Conservation (phyloP, 83 land plant species). For the Diphasiastrum complanatum region DNA sequence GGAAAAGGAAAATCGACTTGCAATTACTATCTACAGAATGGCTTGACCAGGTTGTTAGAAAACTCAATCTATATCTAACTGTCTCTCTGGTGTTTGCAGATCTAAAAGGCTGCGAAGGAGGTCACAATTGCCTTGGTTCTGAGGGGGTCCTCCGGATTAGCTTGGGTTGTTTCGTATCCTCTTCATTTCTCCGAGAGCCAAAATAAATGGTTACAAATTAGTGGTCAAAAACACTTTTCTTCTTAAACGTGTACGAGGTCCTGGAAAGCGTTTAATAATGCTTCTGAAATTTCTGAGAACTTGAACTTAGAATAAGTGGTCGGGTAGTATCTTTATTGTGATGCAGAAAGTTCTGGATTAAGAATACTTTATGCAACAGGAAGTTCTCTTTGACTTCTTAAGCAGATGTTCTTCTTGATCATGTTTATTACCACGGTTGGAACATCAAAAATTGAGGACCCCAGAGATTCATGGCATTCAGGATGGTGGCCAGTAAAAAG, state of each 20-base stretch:
- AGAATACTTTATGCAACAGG: neutral
- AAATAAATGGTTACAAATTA: no score
- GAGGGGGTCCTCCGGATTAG: conserved; percentile 83
- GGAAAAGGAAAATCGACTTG: neutral
- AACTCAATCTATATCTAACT: neutral
- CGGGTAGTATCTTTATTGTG: neutral
- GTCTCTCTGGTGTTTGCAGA: conserved; percentile 4
- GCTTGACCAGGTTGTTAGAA: no score
- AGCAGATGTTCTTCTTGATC: conserved; percentile 53
- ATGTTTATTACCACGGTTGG: conserved; percentile 77
- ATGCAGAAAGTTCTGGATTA: neutral
- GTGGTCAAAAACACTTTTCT: no score
- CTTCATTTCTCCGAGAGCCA: neutral
- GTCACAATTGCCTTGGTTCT: conserved; percentile 55
- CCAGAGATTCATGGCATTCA: conserved; percentile 69
- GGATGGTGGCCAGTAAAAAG: conserved; percentile 80
- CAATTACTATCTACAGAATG: no score
- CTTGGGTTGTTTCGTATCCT: conserved; percentile 89
- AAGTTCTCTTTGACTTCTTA: conserved; percentile 7
- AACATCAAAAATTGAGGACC: conserved; percentile 46
- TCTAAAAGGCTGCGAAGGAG: conserved; percentile 52
- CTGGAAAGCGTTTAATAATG: no score
- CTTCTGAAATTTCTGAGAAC: no score
- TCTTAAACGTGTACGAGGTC: no score
- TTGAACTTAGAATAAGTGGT: neutral